These are phyloP conservation scores for Manihot esculenta DNA, from an alignment of 441 rosid genomes.

Conservation along the genomic window DNA sequence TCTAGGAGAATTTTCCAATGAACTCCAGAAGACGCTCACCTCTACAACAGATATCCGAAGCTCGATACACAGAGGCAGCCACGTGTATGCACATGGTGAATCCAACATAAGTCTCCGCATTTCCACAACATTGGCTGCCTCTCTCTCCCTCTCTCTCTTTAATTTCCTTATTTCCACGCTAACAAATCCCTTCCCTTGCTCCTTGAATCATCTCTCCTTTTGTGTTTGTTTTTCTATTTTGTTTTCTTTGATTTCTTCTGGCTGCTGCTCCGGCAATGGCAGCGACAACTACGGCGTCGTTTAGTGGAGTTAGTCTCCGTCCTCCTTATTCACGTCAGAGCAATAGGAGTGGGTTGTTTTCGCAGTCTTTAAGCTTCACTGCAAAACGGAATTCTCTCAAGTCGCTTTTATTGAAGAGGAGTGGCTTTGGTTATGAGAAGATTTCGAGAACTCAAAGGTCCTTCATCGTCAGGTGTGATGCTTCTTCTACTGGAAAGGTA, in stretches of 20 bases:
- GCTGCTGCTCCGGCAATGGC: slow-evolving; percentile 41
- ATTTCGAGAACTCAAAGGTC: slow-evolving; percentile 29
- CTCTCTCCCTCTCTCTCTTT: slow-evolving; percentile 1
- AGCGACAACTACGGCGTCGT: slow-evolving; percentile 38
- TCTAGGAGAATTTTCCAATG: too few relatives aligned
- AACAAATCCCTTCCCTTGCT: neutral
- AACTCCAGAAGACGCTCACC: too few relatives aligned
- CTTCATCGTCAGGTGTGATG: slow-evolving; percentile 60
- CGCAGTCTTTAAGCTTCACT: slow-evolving; percentile 41
- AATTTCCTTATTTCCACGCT: slow-evolving; percentile 14
- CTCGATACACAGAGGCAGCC: neutral
- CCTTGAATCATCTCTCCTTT: neutral
- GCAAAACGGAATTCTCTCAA: slow-evolving; percentile 35
- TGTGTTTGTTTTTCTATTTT: neutral
- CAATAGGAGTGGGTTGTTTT: slow-evolving; percentile 26
- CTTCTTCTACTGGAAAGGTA: slow-evolving; percentile 70
- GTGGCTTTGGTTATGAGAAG: slow-evolving; percentile 24
- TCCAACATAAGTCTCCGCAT: slow-evolving; percentile 30
- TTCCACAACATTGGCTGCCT: slow-evolving; percentile 39
- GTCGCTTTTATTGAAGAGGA: slow-evolving; percentile 34
- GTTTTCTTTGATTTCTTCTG: neutral
- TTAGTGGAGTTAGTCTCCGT: slow-evolving; percentile 39
- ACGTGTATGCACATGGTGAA: neutral
- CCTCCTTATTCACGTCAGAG: slow-evolving; percentile 16
- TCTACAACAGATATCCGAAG: neutral